Base-by-base conservation (phyloP, 495 filamentous ascomycete genomes). In the Bombardia bombarda region DNA sequence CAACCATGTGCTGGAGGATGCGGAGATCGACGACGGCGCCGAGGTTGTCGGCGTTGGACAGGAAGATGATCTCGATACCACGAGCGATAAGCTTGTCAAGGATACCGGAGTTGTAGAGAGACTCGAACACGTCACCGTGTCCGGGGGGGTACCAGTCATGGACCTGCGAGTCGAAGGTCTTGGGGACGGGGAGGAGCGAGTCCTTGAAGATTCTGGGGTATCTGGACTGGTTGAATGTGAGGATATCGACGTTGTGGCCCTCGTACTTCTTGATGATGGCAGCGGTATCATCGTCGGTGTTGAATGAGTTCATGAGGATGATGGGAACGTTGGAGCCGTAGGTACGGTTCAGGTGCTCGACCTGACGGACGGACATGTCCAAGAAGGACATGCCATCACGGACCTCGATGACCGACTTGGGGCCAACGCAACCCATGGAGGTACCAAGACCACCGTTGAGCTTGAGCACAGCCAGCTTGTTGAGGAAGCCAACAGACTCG, bases 201-300 rank as follows among this genome's bases (percentile, higher is more conserved):
- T 99, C 92, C 76, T 95, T 96, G 68, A 87, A 81, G 63, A 99
- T 83, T 73, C 92, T 85, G 38, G 92, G 92, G 72, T 96, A 99
- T 41, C 88, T 79, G 42, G 93, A 97, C 74, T 99, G 92, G 77
- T 99, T 99, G 85, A 99, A 99, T 62, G 92, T 99, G 63, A 96
- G 76, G 63, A 99, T 95, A 65, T 97, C 90, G 55, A 99, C 90
- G 58, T 95, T 95, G 79, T 99, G 93, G 50, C 92, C 93, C 72
- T 99, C 90, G 72, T 99, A 99, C 74, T 99, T 99, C 83, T 97
- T 97, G 73, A 99, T 99, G 71, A 99, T 99, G 64, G 86, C 92
- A 52, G 87, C 84, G 46, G 92, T 99, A 63, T 99, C 92, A 56
- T 90, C 82, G 66, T 97, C 88, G 61, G 92, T 99, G 78, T 99